A percentile compares a stretch with the other conserved stretches of the same genome.
phyloP scores from a whole-genome alignment of 352 stramenopile species.

The Phytophthora chlamydospora region DNA sequence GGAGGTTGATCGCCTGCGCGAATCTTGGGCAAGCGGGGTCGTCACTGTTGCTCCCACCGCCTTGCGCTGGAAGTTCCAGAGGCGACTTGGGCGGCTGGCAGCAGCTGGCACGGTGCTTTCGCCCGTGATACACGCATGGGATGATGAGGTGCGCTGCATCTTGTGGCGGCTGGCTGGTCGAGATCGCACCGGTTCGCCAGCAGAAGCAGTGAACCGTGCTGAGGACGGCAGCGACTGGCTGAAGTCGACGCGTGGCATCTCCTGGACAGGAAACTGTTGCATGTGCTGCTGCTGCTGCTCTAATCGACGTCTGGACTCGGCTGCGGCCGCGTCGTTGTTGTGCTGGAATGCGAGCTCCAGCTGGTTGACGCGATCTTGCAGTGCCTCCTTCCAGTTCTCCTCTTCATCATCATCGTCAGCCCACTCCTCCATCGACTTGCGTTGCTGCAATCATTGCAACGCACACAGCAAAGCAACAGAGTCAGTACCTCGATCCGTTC shows the following conservation, averaged over 20 bases:
- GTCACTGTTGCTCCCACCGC: conserved; percentile 9
- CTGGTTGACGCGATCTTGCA: conserved; percentile 81
- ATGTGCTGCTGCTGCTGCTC: conserved; percentile 23
- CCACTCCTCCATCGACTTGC: conserved; percentile 77
- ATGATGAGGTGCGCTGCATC: conserved; percentile 50
- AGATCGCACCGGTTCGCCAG: conserved; percentile 9
- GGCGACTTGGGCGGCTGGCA: conserved; percentile 9
- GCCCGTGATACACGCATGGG: conserved; percentile 38
- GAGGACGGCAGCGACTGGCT: conserved; percentile 26
- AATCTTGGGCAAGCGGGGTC: conserved; percentile 17
- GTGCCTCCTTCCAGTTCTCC: conserved; percentile 77
- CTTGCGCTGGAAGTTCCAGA: conserved; percentile 37
- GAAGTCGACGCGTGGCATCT: conserved; percentile 19
- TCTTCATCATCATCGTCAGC: conserved; percentile 82
- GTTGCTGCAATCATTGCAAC: conserved; percentile 32
- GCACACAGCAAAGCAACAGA: conserved; percentile 7
- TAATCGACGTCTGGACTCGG: conserved; percentile 19
- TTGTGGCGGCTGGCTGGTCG: conserved; percentile 39
- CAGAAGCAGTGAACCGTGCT: conserved; percentile 11
- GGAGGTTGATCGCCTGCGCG: conserved; percentile 34
- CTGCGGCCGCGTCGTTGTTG: conserved; percentile 31
- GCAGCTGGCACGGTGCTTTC: conserved; percentile 11
- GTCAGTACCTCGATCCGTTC: conserved; percentile 1
- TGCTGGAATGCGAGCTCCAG: conserved; percentile 66
- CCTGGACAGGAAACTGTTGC: conserved; percentile 8